Conservation (phyloP, 176 grass and related monocot genomes). For the Pontederia crassipes region DNA sequence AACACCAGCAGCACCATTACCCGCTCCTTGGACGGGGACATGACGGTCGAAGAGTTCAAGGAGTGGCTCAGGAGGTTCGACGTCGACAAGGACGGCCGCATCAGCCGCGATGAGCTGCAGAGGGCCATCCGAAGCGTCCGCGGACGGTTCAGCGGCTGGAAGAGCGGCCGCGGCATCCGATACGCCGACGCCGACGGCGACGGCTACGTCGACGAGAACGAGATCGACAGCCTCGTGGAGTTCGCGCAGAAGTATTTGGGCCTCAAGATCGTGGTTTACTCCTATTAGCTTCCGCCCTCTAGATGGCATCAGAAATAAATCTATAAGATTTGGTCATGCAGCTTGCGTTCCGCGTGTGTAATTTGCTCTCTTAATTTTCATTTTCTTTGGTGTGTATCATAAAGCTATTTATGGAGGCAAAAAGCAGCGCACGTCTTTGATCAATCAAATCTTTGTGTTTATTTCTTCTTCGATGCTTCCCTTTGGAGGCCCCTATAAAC, state of each 20-base stretch:
- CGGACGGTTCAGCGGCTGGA: conserved; percentile 58
- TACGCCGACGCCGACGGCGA: conserved; percentile 65
- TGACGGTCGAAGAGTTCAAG: conserved; percentile 89
- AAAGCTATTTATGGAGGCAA: too few species aligned
- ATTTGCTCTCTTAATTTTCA: too few species aligned
- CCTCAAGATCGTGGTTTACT: conserved; percentile 62
- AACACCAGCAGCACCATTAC: conserved; percentile 15
- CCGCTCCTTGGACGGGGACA: conserved; percentile 40
- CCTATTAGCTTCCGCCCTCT: conserved; percentile 6
- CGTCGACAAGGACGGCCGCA: conserved; percentile 57
- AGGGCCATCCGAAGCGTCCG: conserved; percentile 55
- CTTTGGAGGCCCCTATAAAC: too few species aligned
- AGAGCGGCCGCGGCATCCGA: conserved; percentile 57
- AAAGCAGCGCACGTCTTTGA: too few species aligned
- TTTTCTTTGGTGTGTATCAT: too few species aligned
- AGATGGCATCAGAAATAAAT: too few species aligned
- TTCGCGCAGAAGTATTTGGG: conserved; percentile 73
- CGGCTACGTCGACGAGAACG: conserved; percentile 52
- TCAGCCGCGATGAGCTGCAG: conserved; percentile 82
- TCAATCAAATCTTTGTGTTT: too few species aligned
- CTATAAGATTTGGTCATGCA: too few species aligned
- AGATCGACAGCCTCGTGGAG: conserved; percentile 74
- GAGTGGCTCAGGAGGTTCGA: conserved; percentile 79
- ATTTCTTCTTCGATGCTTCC: too few species aligned
- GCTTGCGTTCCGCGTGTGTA: too few species aligned